Evolutionary conservation across 306 rosid species (phyloP).

Genomic region (Malus asiatica): DNA sequence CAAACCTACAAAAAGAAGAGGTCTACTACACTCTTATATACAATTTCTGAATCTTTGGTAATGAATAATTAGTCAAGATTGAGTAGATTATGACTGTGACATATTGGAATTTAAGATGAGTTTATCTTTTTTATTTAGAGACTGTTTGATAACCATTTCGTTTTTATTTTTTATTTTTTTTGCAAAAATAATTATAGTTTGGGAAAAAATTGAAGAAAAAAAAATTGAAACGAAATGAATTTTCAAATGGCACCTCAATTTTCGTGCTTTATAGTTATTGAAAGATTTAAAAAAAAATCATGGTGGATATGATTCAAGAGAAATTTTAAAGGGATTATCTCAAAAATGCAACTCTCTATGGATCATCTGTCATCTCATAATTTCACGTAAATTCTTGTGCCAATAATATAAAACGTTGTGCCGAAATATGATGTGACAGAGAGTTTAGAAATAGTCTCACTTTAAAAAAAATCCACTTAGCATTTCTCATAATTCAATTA

Average conservation of each 20-base stretch:
- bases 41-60: neutral
- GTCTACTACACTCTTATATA: neutral
- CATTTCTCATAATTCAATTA: neutral
- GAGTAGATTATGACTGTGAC: neutral
- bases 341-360: too few relatives aligned
- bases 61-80: neutral
- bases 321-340: too few relatives aligned
- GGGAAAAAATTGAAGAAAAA: too few relatives aligned
- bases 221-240: neutral
- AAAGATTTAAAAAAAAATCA: neutral
- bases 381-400: too few relatives aligned
- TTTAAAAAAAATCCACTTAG: too few relatives aligned
- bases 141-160: too few relatives aligned
- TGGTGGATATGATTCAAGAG: neutral
- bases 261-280: neutral
- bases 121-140: too few relatives aligned
- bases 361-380: rapidly evolving
- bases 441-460: too few relatives aligned
- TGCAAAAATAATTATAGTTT: too few relatives aligned
- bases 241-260: neutral
- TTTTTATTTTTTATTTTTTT: too few relatives aligned
- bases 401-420: too few relatives aligned
- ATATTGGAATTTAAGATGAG: neutral
- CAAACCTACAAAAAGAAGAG: neutral
- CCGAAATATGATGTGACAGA: too few relatives aligned